These are phyloP conservation scores for Amanita phalloides DNA, from an alignment of 768 basidiomycete species.

Conservation along the genomic window DNA sequence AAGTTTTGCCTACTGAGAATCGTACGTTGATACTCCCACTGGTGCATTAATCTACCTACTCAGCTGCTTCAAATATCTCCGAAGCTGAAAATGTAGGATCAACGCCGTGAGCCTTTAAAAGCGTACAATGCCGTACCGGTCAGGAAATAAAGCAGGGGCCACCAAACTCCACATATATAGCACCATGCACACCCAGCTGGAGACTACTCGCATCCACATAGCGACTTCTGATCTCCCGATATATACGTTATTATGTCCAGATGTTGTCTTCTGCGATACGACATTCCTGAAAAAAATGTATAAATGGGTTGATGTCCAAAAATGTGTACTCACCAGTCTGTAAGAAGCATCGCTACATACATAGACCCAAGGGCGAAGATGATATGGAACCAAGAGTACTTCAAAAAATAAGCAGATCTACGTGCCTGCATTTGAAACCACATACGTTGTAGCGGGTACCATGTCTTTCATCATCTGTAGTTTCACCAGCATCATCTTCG, in stretches of 20 bases:
- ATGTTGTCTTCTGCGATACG: constrained; percentile 44
- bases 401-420: constrained; percentile 1
- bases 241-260: constrained; percentile 61
- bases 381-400: constrained; percentile 99
- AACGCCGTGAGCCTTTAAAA: not conserved
- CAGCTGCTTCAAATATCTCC: constrained; percentile 11
- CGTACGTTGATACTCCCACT: not conserved
- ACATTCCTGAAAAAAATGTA: constrained; percentile 48
- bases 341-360: constrained; percentile 96
- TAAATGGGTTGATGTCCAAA: constrained; percentile 1
- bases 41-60: not conserved
- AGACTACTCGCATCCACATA: constrained; percentile 99
- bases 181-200: constrained; percentile 87
- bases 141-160: constrained; percentile 86
- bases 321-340: constrained; percentile 72
- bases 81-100: constrained; percentile 6
- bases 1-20: not conserved
- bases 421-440: constrained; percentile 2
- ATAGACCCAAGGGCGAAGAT: constrained; percentile 94
- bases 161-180: constrained; percentile 82
- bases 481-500: constrained; percentile 67
- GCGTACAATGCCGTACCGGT: constrained; percentile 45
- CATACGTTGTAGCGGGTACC: constrained; percentile 92
- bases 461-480: constrained; percentile 83
- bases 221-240: constrained; percentile 94